Conservation (phyloP, 768 basidiomycete species). For the Boletus tomentosulus region DNA sequence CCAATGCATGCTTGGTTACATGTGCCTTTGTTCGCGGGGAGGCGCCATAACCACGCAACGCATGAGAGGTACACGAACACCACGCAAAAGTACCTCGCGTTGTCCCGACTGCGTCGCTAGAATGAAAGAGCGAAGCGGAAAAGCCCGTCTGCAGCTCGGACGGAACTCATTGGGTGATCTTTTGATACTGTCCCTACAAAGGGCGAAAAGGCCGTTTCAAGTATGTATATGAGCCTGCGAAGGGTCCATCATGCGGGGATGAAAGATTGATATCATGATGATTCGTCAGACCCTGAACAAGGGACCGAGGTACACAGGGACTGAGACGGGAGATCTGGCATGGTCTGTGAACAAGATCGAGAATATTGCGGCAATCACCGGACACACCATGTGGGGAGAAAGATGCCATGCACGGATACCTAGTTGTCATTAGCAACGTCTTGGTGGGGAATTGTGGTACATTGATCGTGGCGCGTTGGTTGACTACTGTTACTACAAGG, state of each 20-base stretch:
- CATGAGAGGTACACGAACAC: constrained; percentile 1
- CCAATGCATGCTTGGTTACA: constrained; percentile 1
- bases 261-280: constrained; percentile 5
- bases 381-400: neutral
- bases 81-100: neutral
- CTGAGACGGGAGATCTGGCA: constrained; percentile 3
- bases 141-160: too few relatives aligned
- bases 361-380: constrained; percentile 14
- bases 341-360: constrained; percentile 5
- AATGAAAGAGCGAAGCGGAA: neutral
- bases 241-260: neutral
- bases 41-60: neutral
- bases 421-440: constrained; percentile 13
- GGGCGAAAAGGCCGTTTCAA: neutral
- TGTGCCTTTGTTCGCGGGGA: neutral
- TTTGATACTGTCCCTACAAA: neutral
- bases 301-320: neutral
- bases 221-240: constrained; percentile 1
- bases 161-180: neutral
- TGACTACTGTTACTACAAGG: neutral
- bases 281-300: neutral
- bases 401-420: neutral
- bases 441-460: neutral
- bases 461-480: neutral
- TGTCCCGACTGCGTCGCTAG: neutral